These are phyloP conservation scores for Erysimum cheiri DNA, from an alignment of 441 rosid species.

Conservation along the genomic window DNA sequence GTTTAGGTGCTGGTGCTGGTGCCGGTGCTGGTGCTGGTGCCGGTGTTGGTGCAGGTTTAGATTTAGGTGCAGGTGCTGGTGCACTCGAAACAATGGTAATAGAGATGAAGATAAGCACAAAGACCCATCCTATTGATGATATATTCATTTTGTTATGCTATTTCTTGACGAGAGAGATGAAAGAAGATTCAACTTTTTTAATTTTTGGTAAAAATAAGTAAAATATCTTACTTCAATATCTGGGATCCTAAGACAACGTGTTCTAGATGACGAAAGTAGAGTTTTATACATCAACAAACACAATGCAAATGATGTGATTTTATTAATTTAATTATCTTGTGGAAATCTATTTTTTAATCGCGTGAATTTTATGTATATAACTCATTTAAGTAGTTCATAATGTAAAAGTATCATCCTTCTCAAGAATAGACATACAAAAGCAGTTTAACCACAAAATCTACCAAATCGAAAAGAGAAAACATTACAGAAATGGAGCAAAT, in stretches of 20 bases:
- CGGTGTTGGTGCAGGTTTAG: not conserved
- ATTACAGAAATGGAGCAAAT: not conserved
- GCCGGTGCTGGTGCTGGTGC: not conserved
- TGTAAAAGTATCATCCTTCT: slow-evolving; percentile 7
- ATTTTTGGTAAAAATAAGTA: not conserved
- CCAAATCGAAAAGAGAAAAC: not conserved
- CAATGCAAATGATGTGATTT: slow-evolving; percentile 32
- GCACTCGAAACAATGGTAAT: slow-evolving; percentile 24
- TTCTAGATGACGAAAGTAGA: slow-evolving; percentile 16
- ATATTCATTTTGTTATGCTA: slow-evolving; percentile 22
- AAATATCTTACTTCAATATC: not conserved
- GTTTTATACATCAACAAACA: slow-evolving; percentile 35
- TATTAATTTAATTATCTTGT: not conserved
- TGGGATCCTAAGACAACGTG: slow-evolving; percentile 3
- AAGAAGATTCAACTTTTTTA: not conserved
- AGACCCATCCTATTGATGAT: not conserved
- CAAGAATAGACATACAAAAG: not conserved
- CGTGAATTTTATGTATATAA: not conserved
- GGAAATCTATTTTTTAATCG: not conserved
- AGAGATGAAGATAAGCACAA: not conserved
- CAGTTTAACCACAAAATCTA: not conserved
- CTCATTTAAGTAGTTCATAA: not conserved
- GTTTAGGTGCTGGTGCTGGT: too few species aligned
- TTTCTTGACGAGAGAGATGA: not conserved
- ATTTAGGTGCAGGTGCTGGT: not conserved